These are phyloP conservation scores for Diddensiella santjacobensis DNA, from an alignment of 805 yeast species.

Conservation along the genomic window DNA sequence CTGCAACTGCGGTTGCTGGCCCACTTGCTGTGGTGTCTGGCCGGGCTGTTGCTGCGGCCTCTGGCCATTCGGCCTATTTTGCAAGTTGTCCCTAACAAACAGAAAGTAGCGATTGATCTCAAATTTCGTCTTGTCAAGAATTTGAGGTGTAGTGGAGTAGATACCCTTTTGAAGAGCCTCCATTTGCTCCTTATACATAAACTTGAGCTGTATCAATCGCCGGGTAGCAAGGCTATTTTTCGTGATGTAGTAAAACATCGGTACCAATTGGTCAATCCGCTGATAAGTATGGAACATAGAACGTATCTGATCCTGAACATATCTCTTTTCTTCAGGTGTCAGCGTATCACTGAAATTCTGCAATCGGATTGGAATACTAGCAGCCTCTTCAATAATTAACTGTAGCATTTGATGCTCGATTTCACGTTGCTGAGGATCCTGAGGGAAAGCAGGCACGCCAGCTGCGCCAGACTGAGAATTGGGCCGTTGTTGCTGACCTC, in stretches of 20 bases:
- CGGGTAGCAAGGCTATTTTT: slow-evolving; percentile 72
- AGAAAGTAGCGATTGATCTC: slow-evolving; percentile 74
- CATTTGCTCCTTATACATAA: slow-evolving; percentile 70
- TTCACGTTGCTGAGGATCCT: slow-evolving; percentile 52
- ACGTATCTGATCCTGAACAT: slow-evolving; percentile 48
- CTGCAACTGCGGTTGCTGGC: slow-evolving; percentile 18
- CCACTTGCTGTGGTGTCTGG: slow-evolving; percentile 19
- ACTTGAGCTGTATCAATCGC: slow-evolving; percentile 71
- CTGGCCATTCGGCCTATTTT: slow-evolving; percentile 15
- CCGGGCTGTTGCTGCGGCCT: slow-evolving; percentile 24
- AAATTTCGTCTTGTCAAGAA: slow-evolving; percentile 62
- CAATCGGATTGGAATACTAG: slow-evolving; percentile 59
- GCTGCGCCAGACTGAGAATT: not conserved
- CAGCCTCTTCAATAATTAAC: slow-evolving; percentile 64
- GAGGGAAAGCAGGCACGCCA: slow-evolving; percentile 2
- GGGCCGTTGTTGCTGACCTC: not conserved
- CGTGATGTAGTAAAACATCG: slow-evolving; percentile 72
- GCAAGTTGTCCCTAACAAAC: slow-evolving; percentile 64
- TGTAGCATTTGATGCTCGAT: slow-evolving; percentile 51
- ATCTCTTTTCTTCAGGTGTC: slow-evolving; percentile 59
- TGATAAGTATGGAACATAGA: slow-evolving; percentile 51
- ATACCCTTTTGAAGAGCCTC: slow-evolving; percentile 63
- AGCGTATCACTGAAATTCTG: slow-evolving; percentile 59
- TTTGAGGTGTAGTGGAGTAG: slow-evolving; percentile 68
- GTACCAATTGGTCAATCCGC: slow-evolving; percentile 70